A percentile compares a stretch with the other conserved stretches of the same genome.
Evolutionary conservation across 148 eudicot genomes (phyloP).

Genomic region (Hydrangea macrophylla): DNA sequence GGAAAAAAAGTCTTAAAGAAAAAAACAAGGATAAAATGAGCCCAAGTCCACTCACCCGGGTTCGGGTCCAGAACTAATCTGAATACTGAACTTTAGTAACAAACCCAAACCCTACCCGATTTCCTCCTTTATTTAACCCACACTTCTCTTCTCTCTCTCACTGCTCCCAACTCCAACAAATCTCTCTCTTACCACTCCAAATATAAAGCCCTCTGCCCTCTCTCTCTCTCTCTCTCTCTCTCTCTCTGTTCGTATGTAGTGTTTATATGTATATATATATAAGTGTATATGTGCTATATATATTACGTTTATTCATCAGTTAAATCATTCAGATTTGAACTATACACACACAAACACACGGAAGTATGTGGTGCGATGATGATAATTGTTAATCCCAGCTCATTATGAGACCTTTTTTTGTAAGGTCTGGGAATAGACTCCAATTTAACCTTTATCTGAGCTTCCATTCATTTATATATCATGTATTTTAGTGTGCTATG

Average conservation of each 20-base stretch:
- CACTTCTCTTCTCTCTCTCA: not conserved
- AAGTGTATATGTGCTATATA: not conserved
- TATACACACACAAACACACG: not conserved
- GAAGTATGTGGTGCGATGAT: not conserved
- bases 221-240: not conserved
- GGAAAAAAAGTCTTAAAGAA: too few species aligned
- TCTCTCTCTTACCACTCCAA: too few species aligned
- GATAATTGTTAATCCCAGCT: not conserved
- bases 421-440: not conserved
- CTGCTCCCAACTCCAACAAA: too few species aligned
- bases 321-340: too few species aligned
- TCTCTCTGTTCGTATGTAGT: too few species aligned
- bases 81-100: too few species aligned
- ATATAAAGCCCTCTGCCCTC: too few species aligned
- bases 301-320: too few species aligned
- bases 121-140: not conserved
- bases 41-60: too few species aligned
- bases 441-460: not conserved
- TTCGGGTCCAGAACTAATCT: too few species aligned
- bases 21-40: too few species aligned
- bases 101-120: not conserved
- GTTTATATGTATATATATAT: not conserved
- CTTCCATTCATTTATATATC: not conserved
- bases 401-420: not conserved
- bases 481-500: not conserved